Evolutionary conservation across 2,329 filamentous ascomycete species (phyloP), one percentile per base, ranked within the genome.

Genomic region (Endocalyx cinctus): DNA sequence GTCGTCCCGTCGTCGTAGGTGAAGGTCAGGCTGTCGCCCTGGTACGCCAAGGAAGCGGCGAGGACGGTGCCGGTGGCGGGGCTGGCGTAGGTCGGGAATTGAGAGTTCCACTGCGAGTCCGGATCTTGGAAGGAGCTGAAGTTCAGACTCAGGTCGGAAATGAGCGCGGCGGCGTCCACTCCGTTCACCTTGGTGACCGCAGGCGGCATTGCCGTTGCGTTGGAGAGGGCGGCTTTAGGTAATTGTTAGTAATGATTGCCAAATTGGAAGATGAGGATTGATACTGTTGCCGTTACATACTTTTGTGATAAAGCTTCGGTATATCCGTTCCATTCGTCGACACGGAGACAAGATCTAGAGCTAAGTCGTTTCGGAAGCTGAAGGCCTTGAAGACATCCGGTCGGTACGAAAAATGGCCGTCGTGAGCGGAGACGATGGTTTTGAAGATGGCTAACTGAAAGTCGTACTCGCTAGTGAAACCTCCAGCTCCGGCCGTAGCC

Each of bases 401-500:
- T 11, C 67, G 57, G 47, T 70, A 78, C 2, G 63, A 58, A 31
- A 82, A 78, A 48, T 86, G 82, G 1, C 79, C 77, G 49, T 86
- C 81, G 44, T 84, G 77, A 4, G 74, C 72, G 2, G 62, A 63
- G 16, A 66, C 64, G 22, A 79, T 62, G 6, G 75, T 55, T 22
- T 64, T 55, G 36, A 72, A 70, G 3, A 85, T 60, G 17, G 73
- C 72, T 6, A 59, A 41, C 45, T 77, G 69, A 42, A 77, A 75
- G 6, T 70, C 66, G 47, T 70, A 75, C 45, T 79, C 73, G 50
- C 64, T 72, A 4, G 56, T 50, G 45, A 70, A 79, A 4, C 54
- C 52, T 13, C 63, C 61, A 3, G 49, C 52, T 15, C 50, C 41
- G 5, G 67, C 62, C 12, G 66, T 72, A 5, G 53, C 38, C 26